These are phyloP conservation scores for Halenospora varia DNA, from an alignment of 495 filamentous ascomycete genomes.

Conservation along the genomic window DNA sequence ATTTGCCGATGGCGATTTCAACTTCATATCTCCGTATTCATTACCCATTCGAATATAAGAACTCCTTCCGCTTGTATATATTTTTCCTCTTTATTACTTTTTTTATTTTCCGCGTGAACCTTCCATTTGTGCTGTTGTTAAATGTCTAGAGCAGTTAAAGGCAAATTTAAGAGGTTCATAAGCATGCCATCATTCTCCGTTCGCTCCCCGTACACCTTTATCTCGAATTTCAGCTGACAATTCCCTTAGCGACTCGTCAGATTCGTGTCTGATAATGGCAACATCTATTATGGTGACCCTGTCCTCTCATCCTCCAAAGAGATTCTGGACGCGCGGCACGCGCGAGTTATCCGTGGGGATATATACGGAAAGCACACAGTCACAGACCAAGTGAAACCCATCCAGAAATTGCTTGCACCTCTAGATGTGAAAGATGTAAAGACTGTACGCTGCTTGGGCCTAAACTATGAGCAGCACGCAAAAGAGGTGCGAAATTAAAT, in stretches of 20 bases:
- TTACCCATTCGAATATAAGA: no score
- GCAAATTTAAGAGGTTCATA: neutral
- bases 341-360: slow-evolving; percentile 65
- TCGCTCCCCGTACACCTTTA: no score
- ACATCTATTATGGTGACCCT: slow-evolving; percentile 79
- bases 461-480: slow-evolving; percentile 81
- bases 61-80: neutral
- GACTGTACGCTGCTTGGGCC: slow-evolving; percentile 73
- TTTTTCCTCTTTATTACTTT: neutral
- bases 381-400: slow-evolving; percentile 63
- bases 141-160: no score
- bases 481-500: slow-evolving; percentile 49
- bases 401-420: slow-evolving; percentile 65
- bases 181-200: slow-evolving; percentile 39
- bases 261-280: slow-evolving; percentile 73
- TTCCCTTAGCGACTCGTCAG: slow-evolving; percentile 63
- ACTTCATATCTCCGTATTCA: no score
- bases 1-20: neutral
- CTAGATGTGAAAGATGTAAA: slow-evolving; percentile 62
- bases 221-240: neutral
- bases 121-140: no score
- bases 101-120: no score
- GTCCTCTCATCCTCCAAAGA: slow-evolving; percentile 69
- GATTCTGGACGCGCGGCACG: slow-evolving; percentile 60
- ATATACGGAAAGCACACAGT: slow-evolving; percentile 70